Percentiles rank a stretch among this genome's conserved stretches.
These are phyloP conservation scores for Neurospora africana DNA, from an alignment of 495 filamentous ascomycete genomes.

Conservation along the genomic window DNA sequence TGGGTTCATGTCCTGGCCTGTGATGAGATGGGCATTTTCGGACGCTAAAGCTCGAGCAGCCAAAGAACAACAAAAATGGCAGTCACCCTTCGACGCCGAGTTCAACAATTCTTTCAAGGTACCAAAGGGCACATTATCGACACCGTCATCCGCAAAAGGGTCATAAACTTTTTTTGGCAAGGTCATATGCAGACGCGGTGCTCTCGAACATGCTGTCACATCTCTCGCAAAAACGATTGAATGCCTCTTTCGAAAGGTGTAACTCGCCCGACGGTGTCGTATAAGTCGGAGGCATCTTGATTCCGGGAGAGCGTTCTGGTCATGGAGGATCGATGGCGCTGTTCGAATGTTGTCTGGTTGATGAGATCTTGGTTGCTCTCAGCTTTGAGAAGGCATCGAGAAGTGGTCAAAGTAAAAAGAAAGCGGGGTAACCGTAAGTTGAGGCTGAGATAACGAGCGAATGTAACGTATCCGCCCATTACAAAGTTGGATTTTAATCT, in stretches of 20 bases:
- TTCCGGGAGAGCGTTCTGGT: background rate
- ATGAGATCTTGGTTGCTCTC: background rate
- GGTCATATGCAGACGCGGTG: too few relatives aligned
- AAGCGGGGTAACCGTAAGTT: background rate
- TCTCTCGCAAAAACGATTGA: background rate
- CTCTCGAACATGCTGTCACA: background rate
- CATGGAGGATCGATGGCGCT: background rate
- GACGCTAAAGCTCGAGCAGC: background rate
- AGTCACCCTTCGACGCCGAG: background rate
- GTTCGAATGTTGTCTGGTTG: background rate
- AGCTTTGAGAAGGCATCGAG: background rate
- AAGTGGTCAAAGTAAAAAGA: background rate
- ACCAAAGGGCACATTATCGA: background rate
- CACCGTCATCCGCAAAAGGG: too few relatives aligned
- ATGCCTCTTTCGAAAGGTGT: background rate
- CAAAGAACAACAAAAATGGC: background rate
- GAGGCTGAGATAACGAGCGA: background rate
- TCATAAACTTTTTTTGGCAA: too few relatives aligned
- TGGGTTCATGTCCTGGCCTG: background rate
- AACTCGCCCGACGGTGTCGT: background rate
- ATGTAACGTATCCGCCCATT: background rate
- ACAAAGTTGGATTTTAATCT: background rate
- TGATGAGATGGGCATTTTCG: fast-evolving
- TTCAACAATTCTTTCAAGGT: background rate
- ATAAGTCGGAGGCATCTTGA: background rate